phyloP scores from a whole-genome alignment of 106 monocot species.

The Apostasia shenzhenica region DNA sequence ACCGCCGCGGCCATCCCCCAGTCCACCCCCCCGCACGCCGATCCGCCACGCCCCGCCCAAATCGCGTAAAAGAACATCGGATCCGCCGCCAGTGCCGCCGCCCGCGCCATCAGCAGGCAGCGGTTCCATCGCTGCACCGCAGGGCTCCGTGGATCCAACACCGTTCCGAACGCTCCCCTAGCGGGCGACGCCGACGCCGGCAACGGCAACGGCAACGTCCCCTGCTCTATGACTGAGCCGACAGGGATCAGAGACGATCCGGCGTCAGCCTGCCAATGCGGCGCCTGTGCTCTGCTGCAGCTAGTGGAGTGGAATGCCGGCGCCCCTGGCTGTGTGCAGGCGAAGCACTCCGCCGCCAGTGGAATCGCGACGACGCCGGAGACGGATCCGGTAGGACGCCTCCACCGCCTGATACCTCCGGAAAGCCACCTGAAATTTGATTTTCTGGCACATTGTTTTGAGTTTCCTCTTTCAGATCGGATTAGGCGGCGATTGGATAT shows the following conservation, averaged over 20 bases:
- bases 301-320: slow-evolving; percentile 81
- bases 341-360: slow-evolving; percentile 50
- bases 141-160: slow-evolving; percentile 78
- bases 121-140: slow-evolving; percentile 73
- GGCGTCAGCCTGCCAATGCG: slow-evolving; percentile 64
- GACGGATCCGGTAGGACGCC: too few relatives aligned
- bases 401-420: too few relatives aligned
- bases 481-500: too few relatives aligned
- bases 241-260: slow-evolving; percentile 82
- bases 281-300: slow-evolving; percentile 49
- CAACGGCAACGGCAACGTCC: neutral
- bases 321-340: slow-evolving; percentile 62
- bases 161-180: slow-evolving; percentile 42
- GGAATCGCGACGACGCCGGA: neutral
- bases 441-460: too few relatives aligned
- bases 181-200: neutral
- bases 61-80: slow-evolving; percentile 94
- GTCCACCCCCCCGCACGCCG: slow-evolving; percentile 56
- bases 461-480: too few relatives aligned
- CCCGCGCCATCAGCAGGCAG: slow-evolving; percentile 58
- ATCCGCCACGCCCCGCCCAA: slow-evolving; percentile 39
- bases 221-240: slow-evolving; percentile 13
- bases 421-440: too few relatives aligned
- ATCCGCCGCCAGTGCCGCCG: slow-evolving; percentile 76
- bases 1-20: slow-evolving; percentile 41